Evolutionary conservation across 2,329 filamentous ascomycete genomes (phyloP).

Genomic region (Beauveria brongniartii): DNA sequence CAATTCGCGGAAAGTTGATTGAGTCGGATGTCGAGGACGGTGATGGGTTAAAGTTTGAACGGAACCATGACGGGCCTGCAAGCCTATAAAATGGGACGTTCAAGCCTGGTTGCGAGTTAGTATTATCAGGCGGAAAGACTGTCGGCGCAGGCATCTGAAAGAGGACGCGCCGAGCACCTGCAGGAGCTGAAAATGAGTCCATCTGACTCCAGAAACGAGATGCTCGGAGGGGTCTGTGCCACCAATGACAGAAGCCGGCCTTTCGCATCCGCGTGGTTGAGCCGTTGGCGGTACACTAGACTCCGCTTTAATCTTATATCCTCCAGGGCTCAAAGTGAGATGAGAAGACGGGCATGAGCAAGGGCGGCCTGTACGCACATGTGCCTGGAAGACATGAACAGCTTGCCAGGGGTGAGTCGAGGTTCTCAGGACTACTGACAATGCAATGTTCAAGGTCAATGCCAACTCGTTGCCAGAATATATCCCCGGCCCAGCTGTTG

Average conservation of each 20-base stretch:
- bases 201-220: background rate
- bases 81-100: too few relatives aligned
- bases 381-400: background rate
- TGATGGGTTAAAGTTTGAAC: too few relatives aligned
- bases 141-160: background rate
- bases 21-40: too few relatives aligned
- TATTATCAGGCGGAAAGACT: background rate
- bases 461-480: too few relatives aligned
- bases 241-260: background rate
- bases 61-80: too few relatives aligned
- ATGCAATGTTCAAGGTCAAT: background rate
- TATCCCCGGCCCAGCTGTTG: too few relatives aligned
- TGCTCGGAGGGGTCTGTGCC: background rate
- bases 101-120: too few relatives aligned
- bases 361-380: background rate
- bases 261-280: background rate
- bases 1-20: too few relatives aligned
- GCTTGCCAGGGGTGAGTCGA: too few relatives aligned
- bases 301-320: constrained; percentile 11
- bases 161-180: background rate
- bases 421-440: background rate
- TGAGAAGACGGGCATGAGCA: background rate
- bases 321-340: background rate
- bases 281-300: constrained; percentile 2
- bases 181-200: background rate